phyloP scores from a whole-genome alignment of 2,329 filamentous ascomycete genomes.

The Aspergillus sp. region DNA sequence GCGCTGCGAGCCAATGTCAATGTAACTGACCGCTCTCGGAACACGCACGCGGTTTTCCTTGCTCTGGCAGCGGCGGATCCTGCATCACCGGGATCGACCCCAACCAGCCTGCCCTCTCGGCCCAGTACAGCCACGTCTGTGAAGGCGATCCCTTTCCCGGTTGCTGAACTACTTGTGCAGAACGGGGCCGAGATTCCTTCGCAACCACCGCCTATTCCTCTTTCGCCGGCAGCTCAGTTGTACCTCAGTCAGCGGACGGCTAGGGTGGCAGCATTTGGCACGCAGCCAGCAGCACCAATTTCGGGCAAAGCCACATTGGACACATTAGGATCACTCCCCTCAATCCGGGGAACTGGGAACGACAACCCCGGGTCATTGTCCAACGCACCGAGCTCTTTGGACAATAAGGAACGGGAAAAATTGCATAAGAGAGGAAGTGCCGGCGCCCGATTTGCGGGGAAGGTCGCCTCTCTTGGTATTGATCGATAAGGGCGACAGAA shows the following conservation, averaged over 20 bases:
- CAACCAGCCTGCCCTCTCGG: constrained; percentile 28
- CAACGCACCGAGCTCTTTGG: constrained; percentile 25
- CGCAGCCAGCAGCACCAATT: constrained; percentile 40
- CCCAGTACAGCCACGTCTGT: constrained; percentile 31
- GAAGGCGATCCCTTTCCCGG: constrained; percentile 65
- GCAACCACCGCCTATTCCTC: constrained; percentile 71
- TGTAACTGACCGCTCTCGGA: constrained; percentile 74
- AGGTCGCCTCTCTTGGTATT: constrained; percentile 40
- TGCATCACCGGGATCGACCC: constrained; percentile 59
- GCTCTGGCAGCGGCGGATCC: constrained; percentile 91
- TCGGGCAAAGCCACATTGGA: constrained; percentile 44
- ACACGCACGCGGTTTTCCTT: constrained; percentile 83
- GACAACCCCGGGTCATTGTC: constrained; percentile 20
- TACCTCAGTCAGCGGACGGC: constrained; percentile 75
- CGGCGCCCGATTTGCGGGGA: constrained; percentile 61
- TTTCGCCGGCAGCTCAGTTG: constrained; percentile 72
- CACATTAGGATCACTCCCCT: constrained; percentile 58
- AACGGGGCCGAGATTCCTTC: constrained; percentile 86
- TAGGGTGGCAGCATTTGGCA: constrained; percentile 20
- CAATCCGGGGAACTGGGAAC: constrained; percentile 34
- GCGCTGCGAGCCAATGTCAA: constrained; percentile 86
- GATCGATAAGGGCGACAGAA: constrained; percentile 28
- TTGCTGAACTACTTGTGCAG: constrained; percentile 87
- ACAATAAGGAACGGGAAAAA: constrained; percentile 58
- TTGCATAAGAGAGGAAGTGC: constrained; percentile 76